phyloP scores from a whole-genome alignment of 257 asterid genomes.

The Nemophila menziesii region DNA sequence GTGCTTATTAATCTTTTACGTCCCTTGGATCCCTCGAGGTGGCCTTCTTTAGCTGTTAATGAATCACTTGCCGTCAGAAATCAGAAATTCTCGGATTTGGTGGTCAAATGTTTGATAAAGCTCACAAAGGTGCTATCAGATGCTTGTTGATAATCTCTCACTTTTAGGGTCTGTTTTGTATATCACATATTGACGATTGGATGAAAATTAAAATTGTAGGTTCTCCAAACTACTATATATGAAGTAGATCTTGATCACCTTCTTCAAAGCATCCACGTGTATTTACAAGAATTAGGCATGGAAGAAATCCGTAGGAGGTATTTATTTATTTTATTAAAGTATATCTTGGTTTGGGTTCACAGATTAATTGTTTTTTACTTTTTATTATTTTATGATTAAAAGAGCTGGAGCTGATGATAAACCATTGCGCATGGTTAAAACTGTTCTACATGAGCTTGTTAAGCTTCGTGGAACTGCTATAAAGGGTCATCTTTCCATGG shows the following conservation, averaged over 20 bases:
- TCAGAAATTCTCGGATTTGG: constrained; percentile 96
- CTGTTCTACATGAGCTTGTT: constrained; percentile 96
- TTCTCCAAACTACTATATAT: constrained; percentile 81
- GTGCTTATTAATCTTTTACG: constrained; percentile 88
- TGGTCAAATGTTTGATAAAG: constrained; percentile 92
- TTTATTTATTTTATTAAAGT: constrained; percentile 1
- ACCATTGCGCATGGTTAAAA: constrained; percentile 98
- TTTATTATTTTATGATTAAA: constrained; percentile 5
- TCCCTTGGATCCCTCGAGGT: constrained; percentile 92
- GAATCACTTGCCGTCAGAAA: constrained; percentile 66
- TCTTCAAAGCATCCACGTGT: constrained; percentile 92
- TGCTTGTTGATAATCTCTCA: too few species aligned
- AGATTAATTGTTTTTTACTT: constrained; percentile 6
- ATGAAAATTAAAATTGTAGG: constrained; percentile 35
- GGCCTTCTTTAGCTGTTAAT: constrained; percentile 83
- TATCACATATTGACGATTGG: background rate
- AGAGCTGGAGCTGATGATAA: constrained; percentile 99
- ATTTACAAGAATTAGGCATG: constrained; percentile 94
- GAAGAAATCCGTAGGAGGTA: constrained; percentile 96
- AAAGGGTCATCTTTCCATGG: constrained; percentile 96
- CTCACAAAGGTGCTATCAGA: constrained; percentile 71
- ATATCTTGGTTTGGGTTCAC: background rate
- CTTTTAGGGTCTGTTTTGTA: too few species aligned
- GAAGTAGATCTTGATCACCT: constrained; percentile 94
- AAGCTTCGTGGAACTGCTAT: constrained; percentile 98